Evolutionary conservation across 2,329 filamentous ascomycete species (phyloP).

Genomic region (Hypoxylon sp.): DNA sequence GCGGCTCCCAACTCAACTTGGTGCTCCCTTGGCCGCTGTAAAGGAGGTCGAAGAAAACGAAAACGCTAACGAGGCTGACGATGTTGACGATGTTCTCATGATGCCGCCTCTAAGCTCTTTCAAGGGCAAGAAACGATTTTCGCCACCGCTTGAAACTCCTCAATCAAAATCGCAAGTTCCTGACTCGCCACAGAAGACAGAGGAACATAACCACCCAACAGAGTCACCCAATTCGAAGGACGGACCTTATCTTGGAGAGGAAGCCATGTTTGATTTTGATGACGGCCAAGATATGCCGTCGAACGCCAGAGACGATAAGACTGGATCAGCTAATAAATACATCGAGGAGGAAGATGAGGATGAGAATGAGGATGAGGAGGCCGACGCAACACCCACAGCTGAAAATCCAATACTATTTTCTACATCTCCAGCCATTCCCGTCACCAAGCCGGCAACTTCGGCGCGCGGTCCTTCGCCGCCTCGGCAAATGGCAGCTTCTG

Average conservation of each 20-base stretch:
- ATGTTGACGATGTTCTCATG: constrained; percentile 40
- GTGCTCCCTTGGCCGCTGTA: constrained; percentile 17
- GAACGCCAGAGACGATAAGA: constrained; percentile 37
- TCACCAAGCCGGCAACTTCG: constrained; percentile 45
- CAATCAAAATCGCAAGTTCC: constrained; percentile 13
- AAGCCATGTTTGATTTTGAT: constrained; percentile 59
- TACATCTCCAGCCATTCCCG: constrained; percentile 56
- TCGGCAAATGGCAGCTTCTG: constrained; percentile 52
- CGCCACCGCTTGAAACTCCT: constrained; percentile 33
- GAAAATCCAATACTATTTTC: constrained; percentile 48
- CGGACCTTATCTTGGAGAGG: constrained; percentile 42
- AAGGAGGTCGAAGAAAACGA: constrained; percentile 28
- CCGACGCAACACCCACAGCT: constrained; percentile 25
- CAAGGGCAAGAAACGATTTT: constrained; percentile 41
- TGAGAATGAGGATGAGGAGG: constrained; percentile 43
- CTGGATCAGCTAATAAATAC: constrained; percentile 40
- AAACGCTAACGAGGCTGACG: constrained; percentile 25
- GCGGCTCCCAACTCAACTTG: constrained; percentile 25
- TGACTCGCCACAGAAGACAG: constrained; percentile 5
- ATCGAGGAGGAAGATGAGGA: constrained; percentile 51
- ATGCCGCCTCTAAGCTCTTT: constrained; percentile 43
- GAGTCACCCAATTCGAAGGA: constrained; percentile 12
- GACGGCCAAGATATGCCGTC: constrained; percentile 40
- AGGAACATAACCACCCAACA: constrained; percentile 20
- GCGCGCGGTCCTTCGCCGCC: constrained; percentile 47